phyloP scores from a whole-genome alignment of 2,329 filamentous ascomycete species.

The Sporothrix euskadiensis region DNA sequence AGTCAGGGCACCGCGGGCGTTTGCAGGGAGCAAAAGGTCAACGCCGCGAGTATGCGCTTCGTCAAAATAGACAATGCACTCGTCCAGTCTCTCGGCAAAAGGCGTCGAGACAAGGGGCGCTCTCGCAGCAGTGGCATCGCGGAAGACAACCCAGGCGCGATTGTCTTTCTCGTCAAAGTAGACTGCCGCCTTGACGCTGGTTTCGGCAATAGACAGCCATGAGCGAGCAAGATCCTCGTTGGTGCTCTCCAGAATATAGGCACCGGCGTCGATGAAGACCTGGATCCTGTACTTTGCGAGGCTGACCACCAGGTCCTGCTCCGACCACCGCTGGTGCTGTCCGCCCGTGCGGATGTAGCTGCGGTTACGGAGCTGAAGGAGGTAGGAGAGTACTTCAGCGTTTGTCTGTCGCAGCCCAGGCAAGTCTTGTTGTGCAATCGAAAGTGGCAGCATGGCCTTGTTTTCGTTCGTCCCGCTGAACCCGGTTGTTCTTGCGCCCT shows the following conservation, averaged over 20 bases:
- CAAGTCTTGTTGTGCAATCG: constrained; percentile 62
- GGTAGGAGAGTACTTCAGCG: constrained; percentile 61
- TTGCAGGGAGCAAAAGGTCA: constrained; percentile 55
- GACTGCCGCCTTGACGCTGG: constrained; percentile 31
- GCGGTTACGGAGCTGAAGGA: constrained; percentile 55
- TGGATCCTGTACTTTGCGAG: constrained; percentile 46
- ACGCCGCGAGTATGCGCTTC: constrained; percentile 63
- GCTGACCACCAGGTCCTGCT: constrained; percentile 47
- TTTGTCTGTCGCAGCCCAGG: constrained; percentile 59
- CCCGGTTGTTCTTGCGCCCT: constrained; percentile 55
- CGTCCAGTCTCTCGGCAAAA: constrained; percentile 53
- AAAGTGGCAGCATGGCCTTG: constrained; percentile 59
- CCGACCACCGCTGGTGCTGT: constrained; percentile 43
- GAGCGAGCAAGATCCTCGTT: constrained; percentile 18
- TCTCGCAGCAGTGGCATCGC: constrained; percentile 5
- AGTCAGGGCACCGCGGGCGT: constrained; percentile 55
- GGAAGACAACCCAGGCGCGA: constrained; percentile 27
- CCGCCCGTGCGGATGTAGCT: constrained; percentile 45
- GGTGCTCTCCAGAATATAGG: constrained; percentile 55
- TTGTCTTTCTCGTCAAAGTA: constrained; percentile 40
- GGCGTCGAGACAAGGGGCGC: constrained; percentile 55
- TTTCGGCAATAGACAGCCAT: constrained; percentile 6
- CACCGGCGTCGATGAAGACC: constrained; percentile 65
- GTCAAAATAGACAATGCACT: constrained; percentile 60
- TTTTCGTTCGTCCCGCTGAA: constrained; percentile 75